phyloP scores from a whole-genome alignment of 768 basidiomycete species.

The Phylloporus sp. region DNA sequence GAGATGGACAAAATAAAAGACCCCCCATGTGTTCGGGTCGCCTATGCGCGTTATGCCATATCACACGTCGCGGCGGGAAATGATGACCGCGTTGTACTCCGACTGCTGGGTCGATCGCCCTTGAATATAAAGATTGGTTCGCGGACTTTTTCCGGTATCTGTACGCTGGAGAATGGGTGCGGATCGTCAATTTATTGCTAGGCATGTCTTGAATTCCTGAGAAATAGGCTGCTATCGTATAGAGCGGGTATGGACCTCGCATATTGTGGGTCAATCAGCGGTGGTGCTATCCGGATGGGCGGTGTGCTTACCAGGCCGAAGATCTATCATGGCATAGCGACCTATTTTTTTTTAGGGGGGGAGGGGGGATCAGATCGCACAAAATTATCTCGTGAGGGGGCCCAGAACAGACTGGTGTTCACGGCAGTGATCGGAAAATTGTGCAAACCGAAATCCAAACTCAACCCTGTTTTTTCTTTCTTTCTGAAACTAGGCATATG shows the following conservation, averaged over 20 bases:
- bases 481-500: not conserved
- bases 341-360: not conserved
- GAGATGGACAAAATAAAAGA: no score
- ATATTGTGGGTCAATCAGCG: not conserved
- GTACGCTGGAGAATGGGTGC: not conserved
- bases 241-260: not conserved
- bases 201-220: not conserved
- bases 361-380: conserved; percentile 15
- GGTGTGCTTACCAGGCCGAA: not conserved
- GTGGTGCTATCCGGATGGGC: not conserved
- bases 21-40: no score
- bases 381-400: not conserved
- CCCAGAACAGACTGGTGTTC: not conserved
- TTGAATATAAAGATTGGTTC: not conserved
- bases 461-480: not conserved
- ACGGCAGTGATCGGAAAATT: conserved; percentile 1
- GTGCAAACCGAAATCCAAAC: not conserved
- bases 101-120: no score
- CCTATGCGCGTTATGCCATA: no score
- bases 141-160: conserved; percentile 4
- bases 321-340: conserved; percentile 1
- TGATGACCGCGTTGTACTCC: not conserved
- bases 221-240: not conserved
- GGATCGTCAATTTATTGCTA: conserved; percentile 14
- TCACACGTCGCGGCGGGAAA: no score